A percentile compares a stretch with the other conserved stretches of the same genome.
Evolutionary conservation across 2,329 filamentous ascomycete species (phyloP).

Genomic region (Ciborinia camelliae): DNA sequence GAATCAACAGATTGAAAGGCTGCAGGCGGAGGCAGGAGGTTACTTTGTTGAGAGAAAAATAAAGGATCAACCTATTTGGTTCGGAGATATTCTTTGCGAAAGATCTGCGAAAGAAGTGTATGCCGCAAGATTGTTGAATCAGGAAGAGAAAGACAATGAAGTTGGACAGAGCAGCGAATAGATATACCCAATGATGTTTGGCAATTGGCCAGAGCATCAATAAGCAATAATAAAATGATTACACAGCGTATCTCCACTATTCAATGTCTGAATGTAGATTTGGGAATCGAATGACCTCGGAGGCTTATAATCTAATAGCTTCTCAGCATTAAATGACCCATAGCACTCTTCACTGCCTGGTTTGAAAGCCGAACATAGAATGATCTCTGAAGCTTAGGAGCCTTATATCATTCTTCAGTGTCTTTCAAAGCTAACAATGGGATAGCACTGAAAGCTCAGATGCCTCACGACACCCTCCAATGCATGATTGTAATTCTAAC

Average conservation of each 20-base stretch:
- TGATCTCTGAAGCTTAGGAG: neutral
- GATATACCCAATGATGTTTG: neutral
- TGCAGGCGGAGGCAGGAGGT: neutral
- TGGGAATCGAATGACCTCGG: neutral
- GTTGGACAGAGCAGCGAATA: neutral
- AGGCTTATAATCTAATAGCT: neutral
- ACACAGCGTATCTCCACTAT: neutral
- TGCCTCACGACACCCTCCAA: too few species aligned
- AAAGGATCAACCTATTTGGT: neutral
- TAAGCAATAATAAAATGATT: neutral
- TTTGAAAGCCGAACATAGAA: neutral
- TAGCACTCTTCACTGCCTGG: neutral
- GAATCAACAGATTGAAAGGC: neutral
- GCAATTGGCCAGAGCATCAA: neutral
- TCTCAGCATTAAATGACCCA: too few species aligned
- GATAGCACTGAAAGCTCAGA: too few species aligned
- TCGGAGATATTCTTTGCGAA: too few species aligned
- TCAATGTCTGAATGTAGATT: neutral
- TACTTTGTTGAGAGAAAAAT: neutral
- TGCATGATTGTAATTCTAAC: too few species aligned
- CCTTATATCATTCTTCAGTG: too few species aligned
- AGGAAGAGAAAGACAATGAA: neutral
- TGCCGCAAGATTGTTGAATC: neutral
- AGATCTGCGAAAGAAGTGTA: too few species aligned
- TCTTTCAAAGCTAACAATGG: too few species aligned